Conservation (phyloP, 1,139 yeast species). For the Geotrichum citri-aurantii region DNA sequence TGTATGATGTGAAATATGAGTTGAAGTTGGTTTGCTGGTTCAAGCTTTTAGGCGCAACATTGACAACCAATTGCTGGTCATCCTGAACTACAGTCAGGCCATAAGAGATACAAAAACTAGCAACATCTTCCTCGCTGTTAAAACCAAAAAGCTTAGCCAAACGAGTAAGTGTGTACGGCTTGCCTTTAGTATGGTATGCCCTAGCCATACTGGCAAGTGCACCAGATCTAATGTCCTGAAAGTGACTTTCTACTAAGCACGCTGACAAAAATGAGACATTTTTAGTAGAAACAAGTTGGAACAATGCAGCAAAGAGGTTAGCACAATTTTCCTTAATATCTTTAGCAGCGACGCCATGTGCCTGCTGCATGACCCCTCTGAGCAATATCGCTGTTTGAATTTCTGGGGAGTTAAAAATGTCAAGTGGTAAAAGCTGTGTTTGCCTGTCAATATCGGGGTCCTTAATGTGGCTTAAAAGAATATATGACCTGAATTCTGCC, state of each 20-base stretch:
- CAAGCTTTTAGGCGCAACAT: slow-evolving; percentile 45
- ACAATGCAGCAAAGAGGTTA: slow-evolving; percentile 60
- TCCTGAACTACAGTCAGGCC: slow-evolving; percentile 47
- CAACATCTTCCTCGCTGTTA: slow-evolving; percentile 50
- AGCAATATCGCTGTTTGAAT: slow-evolving; percentile 70
- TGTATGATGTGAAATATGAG: slow-evolving; percentile 52
- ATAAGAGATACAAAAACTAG: slow-evolving; percentile 57
- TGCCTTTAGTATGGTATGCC: slow-evolving; percentile 66
- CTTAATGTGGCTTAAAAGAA: slow-evolving; percentile 68
- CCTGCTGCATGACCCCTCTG: slow-evolving; percentile 58
- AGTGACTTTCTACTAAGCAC: slow-evolving; percentile 73
- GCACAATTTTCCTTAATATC: slow-evolving; percentile 50
- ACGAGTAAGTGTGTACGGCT: slow-evolving; percentile 50
- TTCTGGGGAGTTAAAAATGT: slow-evolving; percentile 48
- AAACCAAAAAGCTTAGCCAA: slow-evolving; percentile 58
- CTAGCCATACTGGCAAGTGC: slow-evolving; percentile 66
- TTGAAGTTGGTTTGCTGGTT: slow-evolving; percentile 44
- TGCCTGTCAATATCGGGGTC: slow-evolving; percentile 84
- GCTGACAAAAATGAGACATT: slow-evolving; percentile 65
- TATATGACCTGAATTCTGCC: slow-evolving; percentile 90
- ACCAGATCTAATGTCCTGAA: slow-evolving; percentile 71
- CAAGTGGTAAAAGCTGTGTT: slow-evolving; percentile 59
- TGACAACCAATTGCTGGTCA: slow-evolving; percentile 51
- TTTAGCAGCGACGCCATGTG: slow-evolving; percentile 52
- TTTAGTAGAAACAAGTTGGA: slow-evolving; percentile 46